Conservation (phyloP, 176 grass and related monocot species). For the Aegilops umbellulata region DNA sequence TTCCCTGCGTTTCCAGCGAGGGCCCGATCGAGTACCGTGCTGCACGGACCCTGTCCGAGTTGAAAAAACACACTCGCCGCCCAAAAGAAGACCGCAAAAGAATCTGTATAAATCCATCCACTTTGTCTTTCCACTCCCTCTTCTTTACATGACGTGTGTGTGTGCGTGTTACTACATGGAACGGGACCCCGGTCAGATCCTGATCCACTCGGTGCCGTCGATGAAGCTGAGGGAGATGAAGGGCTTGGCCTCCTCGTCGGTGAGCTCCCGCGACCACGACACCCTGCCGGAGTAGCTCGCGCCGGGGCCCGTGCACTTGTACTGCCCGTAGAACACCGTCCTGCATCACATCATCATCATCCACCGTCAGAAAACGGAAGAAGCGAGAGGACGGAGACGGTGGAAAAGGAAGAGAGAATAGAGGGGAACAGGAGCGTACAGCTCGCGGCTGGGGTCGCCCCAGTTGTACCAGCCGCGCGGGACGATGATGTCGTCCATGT, state of each 20-base stretch:
- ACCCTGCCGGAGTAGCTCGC: constrained; percentile 64
- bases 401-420: background rate
- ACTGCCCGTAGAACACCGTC: constrained; percentile 99
- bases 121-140: background rate
- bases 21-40: no score
- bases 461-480: constrained; percentile 90
- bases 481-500: constrained; percentile 96
- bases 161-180: background rate
- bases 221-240: constrained; percentile 87
- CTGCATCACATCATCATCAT: constrained; percentile 20
- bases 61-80: no score
- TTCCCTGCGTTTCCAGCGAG: no score
- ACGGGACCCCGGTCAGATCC: constrained; percentile 9
- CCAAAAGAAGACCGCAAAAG: no score
- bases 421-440: background rate
- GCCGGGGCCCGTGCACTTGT: constrained; percentile 81
- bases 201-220: constrained; percentile 75
- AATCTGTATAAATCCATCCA: no score
- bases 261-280: constrained; percentile 82
- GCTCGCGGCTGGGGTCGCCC: constrained; percentile 80
- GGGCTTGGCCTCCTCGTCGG: constrained; percentile 79
- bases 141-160: background rate
- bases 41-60: no score
- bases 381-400: no score
- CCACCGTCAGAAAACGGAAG: no score